Evolutionary conservation across 2,329 filamentous ascomycete species (phyloP), one percentile per base, ranked within the genome.

Genomic region (Fusarium bulbicola): DNA sequence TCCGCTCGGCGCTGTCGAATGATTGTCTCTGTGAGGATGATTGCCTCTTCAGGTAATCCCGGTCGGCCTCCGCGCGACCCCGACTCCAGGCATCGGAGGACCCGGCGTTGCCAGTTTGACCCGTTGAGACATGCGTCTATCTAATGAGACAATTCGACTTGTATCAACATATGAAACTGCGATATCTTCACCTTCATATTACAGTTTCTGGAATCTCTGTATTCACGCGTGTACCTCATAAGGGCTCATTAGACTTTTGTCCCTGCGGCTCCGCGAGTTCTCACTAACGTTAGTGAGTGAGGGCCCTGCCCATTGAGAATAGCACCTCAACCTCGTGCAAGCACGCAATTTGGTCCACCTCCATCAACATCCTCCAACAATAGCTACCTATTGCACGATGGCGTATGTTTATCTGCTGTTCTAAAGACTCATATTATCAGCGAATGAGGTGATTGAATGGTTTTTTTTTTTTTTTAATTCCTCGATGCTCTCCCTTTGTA

Each of bases 301-400:
- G 39, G 20, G 32, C 40, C 42, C 49, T 37, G 39, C 36, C 46
- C n/a, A 50, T 59, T 66, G 26, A 52, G 36, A 53, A 42, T 34
- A 52, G 43, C 45, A 59, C 32, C 30, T 45, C 64, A 60, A 53
- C 47, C 62, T 59, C 62, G 63, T 63, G 57, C 54, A 63, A 77
- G 75, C 75, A 77, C 75, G 75, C 75, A 77, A 77, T 77, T 63
- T 37, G 66, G 66, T 75, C 75, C 70, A 77, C 74, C 67, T 63
- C 53, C 37, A 40, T 58, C 26, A 58, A 47, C 54, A 40, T 69
- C 63, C 40, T 32, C 70, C 66, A 63, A 74, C 65, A 68, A 63
- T 54, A 26, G 59, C 30, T 30, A 34, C 6, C 32, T 15, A 34
- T 34, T 34, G 45, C 63, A 76, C 46, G 32, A 70, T 72, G 42